Conservation (phyloP, 345 rosid genomes). For the Orychophragmus violaceus region DNA sequence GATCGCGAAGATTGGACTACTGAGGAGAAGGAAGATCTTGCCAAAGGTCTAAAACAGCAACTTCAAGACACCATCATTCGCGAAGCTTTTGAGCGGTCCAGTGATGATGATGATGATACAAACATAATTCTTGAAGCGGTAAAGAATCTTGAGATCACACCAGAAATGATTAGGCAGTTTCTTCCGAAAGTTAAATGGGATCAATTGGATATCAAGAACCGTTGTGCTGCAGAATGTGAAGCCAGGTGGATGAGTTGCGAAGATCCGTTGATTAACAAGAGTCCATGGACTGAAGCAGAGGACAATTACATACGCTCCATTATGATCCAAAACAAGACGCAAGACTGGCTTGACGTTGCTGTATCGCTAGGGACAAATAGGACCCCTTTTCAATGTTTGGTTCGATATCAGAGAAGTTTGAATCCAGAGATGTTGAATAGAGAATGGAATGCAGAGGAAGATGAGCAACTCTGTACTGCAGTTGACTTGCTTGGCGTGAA, state of each 20-base stretch:
- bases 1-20: constrained; percentile 53
- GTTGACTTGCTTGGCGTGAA: constrained; percentile 57
- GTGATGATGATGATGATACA: constrained; percentile 48
- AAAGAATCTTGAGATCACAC: constrained; percentile 59
- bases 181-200: constrained; percentile 78
- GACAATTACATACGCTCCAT: constrained; percentile 49
- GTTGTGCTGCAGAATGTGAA: constrained; percentile 73
- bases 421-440: constrained; percentile 52
- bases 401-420: constrained; percentile 67
- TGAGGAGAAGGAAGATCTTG: constrained; percentile 56
- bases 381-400: constrained; percentile 74
- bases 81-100: constrained; percentile 42
- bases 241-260: constrained; percentile 80
- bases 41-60: constrained; percentile 62
- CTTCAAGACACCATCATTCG: constrained; percentile 55
- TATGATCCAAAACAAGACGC: constrained; percentile 44
- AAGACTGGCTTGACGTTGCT: constrained; percentile 64
- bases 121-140: constrained; percentile 45
- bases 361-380: constrained; percentile 55
- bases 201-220: constrained; percentile 48
- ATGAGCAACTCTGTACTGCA: constrained; percentile 56
- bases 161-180: constrained; percentile 56
- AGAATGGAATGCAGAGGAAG: constrained; percentile 77
- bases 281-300: constrained; percentile 56
- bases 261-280: constrained; percentile 59